Base-by-base conservation (phyloP, 1,139 yeast species). In the Suhomyces maxii region DNA sequence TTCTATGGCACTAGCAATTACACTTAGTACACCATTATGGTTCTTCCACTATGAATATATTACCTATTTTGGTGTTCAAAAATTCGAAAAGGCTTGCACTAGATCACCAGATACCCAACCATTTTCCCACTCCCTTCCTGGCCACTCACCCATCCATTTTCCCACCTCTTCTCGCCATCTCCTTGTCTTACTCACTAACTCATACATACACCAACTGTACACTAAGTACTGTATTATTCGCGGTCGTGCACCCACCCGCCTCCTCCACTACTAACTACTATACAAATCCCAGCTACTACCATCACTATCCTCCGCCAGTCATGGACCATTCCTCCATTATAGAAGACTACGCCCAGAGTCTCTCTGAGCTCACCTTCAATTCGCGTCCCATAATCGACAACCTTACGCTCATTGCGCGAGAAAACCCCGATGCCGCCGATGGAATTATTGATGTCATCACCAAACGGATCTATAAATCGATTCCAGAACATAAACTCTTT, bases 311-410 rank as follows among this genome's bases (percentile, higher is more conserved):
- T 28, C 6, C 31, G n/a, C n/a, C 31, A 28, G 26, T 13, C 42
- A 47, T 46, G 49, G 46, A 39, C 26, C 44, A 46, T 36, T 40
- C 49, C 23, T 44, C 53, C 31, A 47, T 55, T 9, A 50, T 71
- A 23, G 73, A 71, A 50, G 95, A 88, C 64, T 89, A 84, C 64
- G 76, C 77, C 40, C 79, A 76, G 52, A 82, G 89, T 34, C 69
- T 93, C 45, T 76, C 79, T 39, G 96, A 89, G 53, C 74, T 93
- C 54, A 89, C 96, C 8, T 85, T 86, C 69, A 91, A 90, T 65
- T 89, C 97, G 7, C 78, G 91, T 49, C 97, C 97, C 11, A 87
- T 91, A 45, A 93, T 93, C 54, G 86, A 87, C 43, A 86, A 83
- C 42, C 76, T 91, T 56, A 93, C 99, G n/a, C 76, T 80, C 41